These are phyloP conservation scores for Xylaria sp. DNA, from an alignment of 2,329 filamentous ascomycete species.

Conservation along the genomic window DNA sequence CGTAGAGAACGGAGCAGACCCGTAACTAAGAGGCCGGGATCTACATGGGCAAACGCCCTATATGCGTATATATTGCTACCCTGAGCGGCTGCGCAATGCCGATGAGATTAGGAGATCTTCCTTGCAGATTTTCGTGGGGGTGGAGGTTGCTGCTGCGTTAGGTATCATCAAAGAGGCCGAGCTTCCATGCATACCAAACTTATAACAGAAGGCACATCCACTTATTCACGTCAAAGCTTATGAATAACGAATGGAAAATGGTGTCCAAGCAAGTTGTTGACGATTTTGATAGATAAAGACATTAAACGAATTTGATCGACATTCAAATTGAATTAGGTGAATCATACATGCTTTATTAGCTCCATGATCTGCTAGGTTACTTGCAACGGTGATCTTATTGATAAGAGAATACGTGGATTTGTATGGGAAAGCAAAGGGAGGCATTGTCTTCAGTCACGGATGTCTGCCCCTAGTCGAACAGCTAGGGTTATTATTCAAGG, in stretches of 20 bases:
- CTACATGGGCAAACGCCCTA: conserved; percentile 6
- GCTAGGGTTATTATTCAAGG: neutral
- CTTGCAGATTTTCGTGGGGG: conserved; percentile 32
- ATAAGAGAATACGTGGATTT: neutral
- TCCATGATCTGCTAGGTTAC: neutral
- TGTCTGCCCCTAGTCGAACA: neutral
- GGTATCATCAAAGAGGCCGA: neutral
- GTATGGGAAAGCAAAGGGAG: neutral
- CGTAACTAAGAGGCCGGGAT: conserved; percentile 14
- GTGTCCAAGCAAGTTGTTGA: neutral
- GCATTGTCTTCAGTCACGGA: neutral
- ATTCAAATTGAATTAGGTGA: neutral
- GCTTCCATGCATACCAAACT: neutral
- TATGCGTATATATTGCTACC: conserved; percentile 19
- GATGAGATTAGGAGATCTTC: conserved; percentile 23
- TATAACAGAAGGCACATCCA: neutral
- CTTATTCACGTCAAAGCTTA: neutral
- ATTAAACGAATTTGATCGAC: neutral
- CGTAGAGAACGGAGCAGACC: neutral
- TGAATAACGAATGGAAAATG: neutral
- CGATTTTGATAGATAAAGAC: neutral
- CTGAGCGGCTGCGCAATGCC: conserved; percentile 27
- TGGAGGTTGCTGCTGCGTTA: conserved; percentile 16
- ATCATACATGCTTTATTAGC: neutral
- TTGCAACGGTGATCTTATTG: neutral